Evolutionary conservation across 495 filamentous ascomycete species (phyloP), one percentile per base, ranked within the genome.

Genomic region (Pseudevernia furfuracea): DNA sequence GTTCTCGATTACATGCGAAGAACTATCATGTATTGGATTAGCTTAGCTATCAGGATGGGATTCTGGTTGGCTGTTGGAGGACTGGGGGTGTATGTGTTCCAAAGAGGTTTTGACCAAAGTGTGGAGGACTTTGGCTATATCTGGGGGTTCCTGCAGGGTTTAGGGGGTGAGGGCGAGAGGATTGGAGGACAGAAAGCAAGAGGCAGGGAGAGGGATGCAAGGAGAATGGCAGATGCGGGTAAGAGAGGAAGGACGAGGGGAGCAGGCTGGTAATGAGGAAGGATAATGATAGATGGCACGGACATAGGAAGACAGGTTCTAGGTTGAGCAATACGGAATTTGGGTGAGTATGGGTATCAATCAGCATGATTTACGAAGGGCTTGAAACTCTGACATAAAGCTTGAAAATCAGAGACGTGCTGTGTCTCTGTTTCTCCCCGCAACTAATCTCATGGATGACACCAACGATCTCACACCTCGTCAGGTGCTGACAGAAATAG

Each of bases 11-110:
- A 85, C 72, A 74, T 87, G 34, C 83, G 83, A 57, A 80, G 88
- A 43, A 74, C 89, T 4, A 75, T 95, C 60, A 78, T 91, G 71
- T 93, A 83, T 73, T 91, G 89, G 84, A 79, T 89, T n/a, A 71
- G 77, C 48, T 70, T 93, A 56, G 79, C 76, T 9, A 70, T 88
- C 62, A 72, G 80, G 37, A 23, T 90, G 52, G 63, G 81, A 1
- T 82, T 89, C 57, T 94, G 84, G 82, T 80, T 75, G 0, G 66
- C 71, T 3, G 38, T 91, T 17, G 73, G 78, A 23, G 75, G 76
- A 0, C 5, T 83, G 1, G 80, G 74, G 0, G 74, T 80, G 43
- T 82, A 82, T 63, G 77, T 90, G 17, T 92, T 82, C 73, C 79
- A 79, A 61, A 74, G 85, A 17, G 91, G 90, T 0, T 58, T 85